Evolutionary conservation across 1,284 basidiomycete species (phyloP).

Genomic region (Boletus semigastroideus): DNA sequence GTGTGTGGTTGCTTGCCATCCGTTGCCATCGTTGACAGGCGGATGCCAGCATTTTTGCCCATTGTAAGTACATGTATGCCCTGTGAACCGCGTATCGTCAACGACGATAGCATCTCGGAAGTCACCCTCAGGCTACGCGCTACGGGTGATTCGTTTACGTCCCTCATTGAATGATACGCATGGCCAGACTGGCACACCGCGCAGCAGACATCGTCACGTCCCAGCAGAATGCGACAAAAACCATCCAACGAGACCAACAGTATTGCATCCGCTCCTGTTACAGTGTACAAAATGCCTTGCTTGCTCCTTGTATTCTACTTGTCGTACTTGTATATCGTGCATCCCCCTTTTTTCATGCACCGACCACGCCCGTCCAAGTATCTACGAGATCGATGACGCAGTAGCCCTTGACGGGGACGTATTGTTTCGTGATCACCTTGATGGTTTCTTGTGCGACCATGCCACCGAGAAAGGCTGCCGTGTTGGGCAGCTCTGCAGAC

Average conservation of each 20-base stretch:
- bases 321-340: background rate
- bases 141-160: slow-evolving; percentile 7
- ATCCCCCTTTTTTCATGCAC: slow-evolving; percentile 8
- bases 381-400: slow-evolving; percentile 88
- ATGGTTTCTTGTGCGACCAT: slow-evolving; percentile 97
- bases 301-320: background rate
- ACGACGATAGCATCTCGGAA: slow-evolving; percentile 9
- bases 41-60: slow-evolving; percentile 19
- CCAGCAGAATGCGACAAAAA: background rate
- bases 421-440: slow-evolving; percentile 97
- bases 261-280: background rate
- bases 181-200: slow-evolving; percentile 11
- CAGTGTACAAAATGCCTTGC: too few species aligned
- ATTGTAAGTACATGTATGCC: slow-evolving; percentile 12
- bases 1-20: background rate
- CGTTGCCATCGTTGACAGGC: slow-evolving; percentile 7
- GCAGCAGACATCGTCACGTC: slow-evolving; percentile 19
- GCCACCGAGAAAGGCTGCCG: slow-evolving; percentile 91
- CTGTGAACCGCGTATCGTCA: background rate
- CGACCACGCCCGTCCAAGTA: slow-evolving; percentile 66
- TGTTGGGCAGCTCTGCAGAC: slow-evolving; percentile 87
- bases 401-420: slow-evolving; percentile 87
- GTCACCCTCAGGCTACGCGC: slow-evolving; percentile 19
- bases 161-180: background rate
- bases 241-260: background rate